These are phyloP conservation scores for Amauroascus niger DNA, from an alignment of 2,329 filamentous ascomycete species.

Conservation along the genomic window DNA sequence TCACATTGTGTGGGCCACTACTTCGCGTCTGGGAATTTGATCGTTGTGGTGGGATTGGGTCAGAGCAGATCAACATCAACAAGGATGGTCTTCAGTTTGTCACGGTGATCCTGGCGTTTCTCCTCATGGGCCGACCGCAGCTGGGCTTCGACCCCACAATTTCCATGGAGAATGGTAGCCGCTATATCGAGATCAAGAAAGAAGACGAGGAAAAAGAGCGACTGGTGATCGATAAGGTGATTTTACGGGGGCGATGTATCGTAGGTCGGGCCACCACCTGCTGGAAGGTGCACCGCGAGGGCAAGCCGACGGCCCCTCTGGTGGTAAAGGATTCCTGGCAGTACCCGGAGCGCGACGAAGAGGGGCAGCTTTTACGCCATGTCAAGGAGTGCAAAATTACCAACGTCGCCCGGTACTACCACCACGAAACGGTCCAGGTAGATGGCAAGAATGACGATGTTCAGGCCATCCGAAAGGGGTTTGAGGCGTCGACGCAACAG, in stretches of 20 bases:
- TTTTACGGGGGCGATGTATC: constrained; percentile 28
- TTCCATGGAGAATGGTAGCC: constrained; percentile 5
- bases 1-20: constrained; percentile 40
- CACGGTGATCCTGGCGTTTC: constrained; percentile 6
- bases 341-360: constrained; percentile 22
- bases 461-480: constrained; percentile 16
- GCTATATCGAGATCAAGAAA: constrained; percentile 11
- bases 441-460: constrained; percentile 18
- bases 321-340: constrained; percentile 24
- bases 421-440: constrained; percentile 21
- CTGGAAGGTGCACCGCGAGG: constrained; percentile 37
- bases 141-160: constrained; percentile 42
- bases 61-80: constrained; percentile 19
- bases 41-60: constrained; percentile 39
- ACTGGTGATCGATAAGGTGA: constrained; percentile 34
- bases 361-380: constrained; percentile 23
- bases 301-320: neutral
- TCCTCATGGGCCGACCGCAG: constrained; percentile 32
- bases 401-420: constrained; percentile 25
- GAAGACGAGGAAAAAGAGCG: constrained; percentile 27
- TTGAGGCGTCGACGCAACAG: constrained; percentile 9
- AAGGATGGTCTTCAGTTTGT: constrained; percentile 12
- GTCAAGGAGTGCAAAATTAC: constrained; percentile 17
- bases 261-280: constrained; percentile 37
- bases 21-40: constrained; percentile 44